Conservation (phyloP, 169 alveolate genomes). For the Plasmodium berghei region DNA sequence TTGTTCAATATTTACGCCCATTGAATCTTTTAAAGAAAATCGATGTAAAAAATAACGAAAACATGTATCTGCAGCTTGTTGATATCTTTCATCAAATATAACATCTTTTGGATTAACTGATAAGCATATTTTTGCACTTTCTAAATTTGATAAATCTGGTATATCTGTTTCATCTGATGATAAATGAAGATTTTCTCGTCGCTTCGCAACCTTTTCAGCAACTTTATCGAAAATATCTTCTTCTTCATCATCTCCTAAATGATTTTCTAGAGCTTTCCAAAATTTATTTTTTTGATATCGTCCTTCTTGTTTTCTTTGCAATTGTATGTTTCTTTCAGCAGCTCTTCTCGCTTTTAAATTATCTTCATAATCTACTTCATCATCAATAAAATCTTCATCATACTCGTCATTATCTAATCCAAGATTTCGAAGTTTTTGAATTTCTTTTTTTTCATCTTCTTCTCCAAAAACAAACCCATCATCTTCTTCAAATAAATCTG, state of each 20-base stretch:
- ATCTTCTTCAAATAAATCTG: constrained; percentile 82
- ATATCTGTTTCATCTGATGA: constrained; percentile 83
- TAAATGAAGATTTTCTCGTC: constrained; percentile 86
- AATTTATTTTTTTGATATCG: constrained; percentile 77
- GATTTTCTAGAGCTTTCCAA: constrained; percentile 82
- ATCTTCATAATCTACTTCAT: constrained; percentile 86
- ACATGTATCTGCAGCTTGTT: constrained; percentile 88
- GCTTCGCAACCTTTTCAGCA: constrained; percentile 85
- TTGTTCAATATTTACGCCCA: constrained; percentile 71
- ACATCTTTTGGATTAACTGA: constrained; percentile 87
- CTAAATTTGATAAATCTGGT: constrained; percentile 83
- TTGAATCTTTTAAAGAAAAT: constrained; percentile 79
- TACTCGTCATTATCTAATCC: constrained; percentile 87
- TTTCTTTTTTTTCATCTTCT: constrained; percentile 83
- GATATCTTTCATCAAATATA: constrained; percentile 89
- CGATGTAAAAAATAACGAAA: constrained; percentile 82
- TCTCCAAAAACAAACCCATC: constrained; percentile 86
- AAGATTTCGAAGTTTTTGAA: constrained; percentile 83
- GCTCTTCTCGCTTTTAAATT: constrained; percentile 90
- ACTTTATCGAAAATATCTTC: constrained; percentile 86
- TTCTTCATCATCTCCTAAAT: constrained; percentile 82
- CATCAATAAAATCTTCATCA: constrained; percentile 89
- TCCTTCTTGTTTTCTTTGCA: constrained; percentile 78
- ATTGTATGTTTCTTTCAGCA: constrained; percentile 85
- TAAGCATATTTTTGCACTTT: constrained; percentile 85